Evolutionary conservation across 2,329 filamentous ascomycete species (phyloP).

Genomic region (Aspergillus calidoustus): DNA sequence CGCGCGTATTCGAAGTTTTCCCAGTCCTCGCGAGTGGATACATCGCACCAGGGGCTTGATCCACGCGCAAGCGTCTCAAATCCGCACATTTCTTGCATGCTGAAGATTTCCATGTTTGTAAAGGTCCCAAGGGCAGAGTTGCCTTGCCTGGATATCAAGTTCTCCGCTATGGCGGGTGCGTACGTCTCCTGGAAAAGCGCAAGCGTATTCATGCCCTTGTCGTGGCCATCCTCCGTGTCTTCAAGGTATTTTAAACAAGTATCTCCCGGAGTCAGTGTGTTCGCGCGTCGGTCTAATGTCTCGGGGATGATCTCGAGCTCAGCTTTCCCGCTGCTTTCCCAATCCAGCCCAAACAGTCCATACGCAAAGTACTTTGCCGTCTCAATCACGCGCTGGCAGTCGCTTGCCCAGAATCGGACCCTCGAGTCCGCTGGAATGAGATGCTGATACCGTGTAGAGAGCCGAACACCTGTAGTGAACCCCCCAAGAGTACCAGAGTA

Average conservation of each 20-base stretch:
- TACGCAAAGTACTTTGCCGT: constrained; percentile 60
- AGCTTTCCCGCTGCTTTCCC: constrained; percentile 41
- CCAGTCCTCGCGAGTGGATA: constrained; percentile 61
- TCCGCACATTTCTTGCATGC: constrained; percentile 66
- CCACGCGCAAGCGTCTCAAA: constrained; percentile 62
- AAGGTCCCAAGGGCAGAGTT: constrained; percentile 47
- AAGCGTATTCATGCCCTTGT: constrained; percentile 55
- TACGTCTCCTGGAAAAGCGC: constrained; percentile 54
- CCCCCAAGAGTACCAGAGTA: constrained; percentile 60
- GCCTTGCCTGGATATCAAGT: constrained; percentile 39
- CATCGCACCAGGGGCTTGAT: constrained; percentile 59
- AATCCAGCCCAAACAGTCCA: constrained; percentile 60
- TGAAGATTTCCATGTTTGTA: constrained; percentile 55
- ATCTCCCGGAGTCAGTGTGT: constrained; percentile 62
- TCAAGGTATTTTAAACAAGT: constrained; percentile 46
- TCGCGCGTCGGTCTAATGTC: constrained; percentile 51
- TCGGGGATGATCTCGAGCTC: constrained; percentile 60
- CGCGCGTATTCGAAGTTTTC: constrained; percentile 62
- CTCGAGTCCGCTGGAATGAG: constrained; percentile 44
- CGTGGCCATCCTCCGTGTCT: constrained; percentile 51
- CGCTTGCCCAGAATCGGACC: constrained; percentile 60
- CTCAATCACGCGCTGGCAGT: constrained; percentile 58
- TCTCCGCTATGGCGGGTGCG: constrained; percentile 50
- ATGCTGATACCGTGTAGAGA: constrained; percentile 58
- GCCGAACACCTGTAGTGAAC: constrained; percentile 58